Conservation (phyloP, 148 eudicot genomes). For the Vaccinium darrowii region DNA sequence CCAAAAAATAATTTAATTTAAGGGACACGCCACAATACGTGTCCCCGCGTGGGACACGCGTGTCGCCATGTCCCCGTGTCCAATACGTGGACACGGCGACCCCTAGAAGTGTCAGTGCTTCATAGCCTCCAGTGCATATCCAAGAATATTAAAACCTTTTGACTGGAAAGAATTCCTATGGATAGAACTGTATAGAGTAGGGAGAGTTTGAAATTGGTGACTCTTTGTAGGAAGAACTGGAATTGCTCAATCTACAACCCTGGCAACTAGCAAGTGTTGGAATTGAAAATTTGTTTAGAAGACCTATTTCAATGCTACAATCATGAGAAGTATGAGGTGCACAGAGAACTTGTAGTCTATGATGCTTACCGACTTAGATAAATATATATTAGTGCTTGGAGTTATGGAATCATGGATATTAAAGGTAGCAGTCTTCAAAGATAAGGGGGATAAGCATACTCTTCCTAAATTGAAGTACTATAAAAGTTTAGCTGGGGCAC, state of each 20-base stretch:
- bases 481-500: not conserved
- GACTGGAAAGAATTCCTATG: not conserved
- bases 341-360: not conserved
- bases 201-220: not conserved
- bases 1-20: no score
- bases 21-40: no score
- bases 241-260: not conserved
- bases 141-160: not conserved
- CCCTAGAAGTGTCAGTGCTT: no score
- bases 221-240: not conserved
- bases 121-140: not conserved
- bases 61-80: no score
- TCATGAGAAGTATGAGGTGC: not conserved
- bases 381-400: not conserved
- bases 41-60: no score
- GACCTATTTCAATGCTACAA: not conserved
- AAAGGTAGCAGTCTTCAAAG: not conserved
- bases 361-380: not conserved
- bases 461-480: not conserved
- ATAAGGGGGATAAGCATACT: not conserved
- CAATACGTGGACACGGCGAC: no score
- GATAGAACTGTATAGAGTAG: not conserved
- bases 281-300: not conserved
- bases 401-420: not conserved
- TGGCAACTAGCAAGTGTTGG: not conserved